phyloP scores from a whole-genome alignment of 2,329 filamentous ascomycete genomes.

The Hortaea werneckii region DNA sequence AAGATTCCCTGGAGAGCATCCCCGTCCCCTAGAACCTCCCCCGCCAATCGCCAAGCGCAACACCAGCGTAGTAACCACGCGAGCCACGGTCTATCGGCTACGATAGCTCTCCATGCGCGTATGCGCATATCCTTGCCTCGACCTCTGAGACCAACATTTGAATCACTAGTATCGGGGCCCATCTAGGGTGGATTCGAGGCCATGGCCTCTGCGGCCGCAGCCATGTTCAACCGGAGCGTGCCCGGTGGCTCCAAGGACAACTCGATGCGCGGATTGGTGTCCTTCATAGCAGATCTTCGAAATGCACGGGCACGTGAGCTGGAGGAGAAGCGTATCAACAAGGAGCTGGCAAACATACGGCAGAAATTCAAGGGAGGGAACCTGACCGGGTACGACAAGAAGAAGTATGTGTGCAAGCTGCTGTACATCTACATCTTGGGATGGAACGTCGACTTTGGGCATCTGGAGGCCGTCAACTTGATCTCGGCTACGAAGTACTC shows the following conservation, averaged over 20 bases:
- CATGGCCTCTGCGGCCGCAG: slow-evolving; percentile 26
- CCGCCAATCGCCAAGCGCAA: too few species aligned
- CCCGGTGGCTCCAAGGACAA: slow-evolving; percentile 23
- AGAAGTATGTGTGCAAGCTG: slow-evolving; percentile 99
- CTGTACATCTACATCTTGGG: slow-evolving; percentile 98
- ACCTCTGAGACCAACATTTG: too few species aligned
- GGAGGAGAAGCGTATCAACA: slow-evolving; percentile 99
- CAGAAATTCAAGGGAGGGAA: slow-evolving; percentile 89
- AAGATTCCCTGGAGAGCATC: too few species aligned
- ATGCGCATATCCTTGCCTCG: too few species aligned
- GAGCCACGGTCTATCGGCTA: too few species aligned
- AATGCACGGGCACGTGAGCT: slow-evolving; percentile 91
- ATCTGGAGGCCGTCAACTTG: slow-evolving; percentile 94
- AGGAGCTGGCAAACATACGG: slow-evolving; percentile 95
- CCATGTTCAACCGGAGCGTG: slow-evolving; percentile 27
- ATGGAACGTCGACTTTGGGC: slow-evolving; percentile 98
- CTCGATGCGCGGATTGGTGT: slow-evolving; percentile 61
- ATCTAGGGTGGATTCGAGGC: neutral
- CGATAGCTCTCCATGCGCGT: too few species aligned
- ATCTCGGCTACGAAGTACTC: slow-evolving; percentile 96
- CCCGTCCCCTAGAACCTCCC: too few species aligned
- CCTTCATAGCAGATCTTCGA: slow-evolving; percentile 93
- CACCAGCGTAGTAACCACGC: too few species aligned
- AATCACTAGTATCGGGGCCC: too few species aligned
- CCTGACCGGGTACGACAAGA: slow-evolving; percentile 94